Percentiles rank a stretch among this genome's conserved stretches.
Conservation (phyloP, 345 rosid genomes). For the Sisymbrium irio region DNA sequence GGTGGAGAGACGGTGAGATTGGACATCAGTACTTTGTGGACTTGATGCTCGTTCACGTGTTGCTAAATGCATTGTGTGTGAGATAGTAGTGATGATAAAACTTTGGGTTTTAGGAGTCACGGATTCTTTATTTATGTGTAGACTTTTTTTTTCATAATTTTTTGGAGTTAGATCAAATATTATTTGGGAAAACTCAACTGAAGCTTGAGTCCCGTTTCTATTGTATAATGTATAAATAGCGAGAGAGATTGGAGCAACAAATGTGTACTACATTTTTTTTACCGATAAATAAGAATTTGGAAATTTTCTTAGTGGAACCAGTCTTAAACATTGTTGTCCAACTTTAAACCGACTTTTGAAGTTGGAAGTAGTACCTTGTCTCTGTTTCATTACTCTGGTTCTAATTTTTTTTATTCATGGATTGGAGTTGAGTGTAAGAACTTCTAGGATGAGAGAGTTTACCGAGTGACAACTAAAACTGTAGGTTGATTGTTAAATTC, state of each 20-base stretch:
- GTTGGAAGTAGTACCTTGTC: not conserved
- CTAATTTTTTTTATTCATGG: not conserved
- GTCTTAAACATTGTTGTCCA: not conserved
- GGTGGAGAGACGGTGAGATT: slow-evolving; percentile 87
- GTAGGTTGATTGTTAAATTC: too few species aligned
- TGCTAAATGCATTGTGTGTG: slow-evolving; percentile 68
- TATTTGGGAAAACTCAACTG: slow-evolving; percentile 18
- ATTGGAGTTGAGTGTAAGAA: not conserved
- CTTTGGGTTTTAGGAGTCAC: slow-evolving; percentile 16
- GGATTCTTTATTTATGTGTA: slow-evolving; percentile 29
- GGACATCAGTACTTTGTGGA: slow-evolving; percentile 99
- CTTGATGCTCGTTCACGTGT: slow-evolving; percentile 84
- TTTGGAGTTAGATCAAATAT: slow-evolving; percentile 21
- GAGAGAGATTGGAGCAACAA: slow-evolving; percentile 11
- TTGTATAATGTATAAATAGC: slow-evolving; percentile 16
- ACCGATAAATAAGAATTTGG: not conserved
- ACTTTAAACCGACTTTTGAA: not conserved
- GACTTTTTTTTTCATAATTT: not conserved
- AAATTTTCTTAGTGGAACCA: not conserved
- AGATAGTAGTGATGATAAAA: slow-evolving; percentile 25
- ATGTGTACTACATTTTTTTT: not conserved
- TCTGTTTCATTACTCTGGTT: not conserved
- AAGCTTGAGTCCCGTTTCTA: not conserved
- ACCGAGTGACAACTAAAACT: too few species aligned
- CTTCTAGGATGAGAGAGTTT: not conserved